Conservation (phyloP, 768 basidiomycete genomes). For the Tricholoma flavovirens region DNA sequence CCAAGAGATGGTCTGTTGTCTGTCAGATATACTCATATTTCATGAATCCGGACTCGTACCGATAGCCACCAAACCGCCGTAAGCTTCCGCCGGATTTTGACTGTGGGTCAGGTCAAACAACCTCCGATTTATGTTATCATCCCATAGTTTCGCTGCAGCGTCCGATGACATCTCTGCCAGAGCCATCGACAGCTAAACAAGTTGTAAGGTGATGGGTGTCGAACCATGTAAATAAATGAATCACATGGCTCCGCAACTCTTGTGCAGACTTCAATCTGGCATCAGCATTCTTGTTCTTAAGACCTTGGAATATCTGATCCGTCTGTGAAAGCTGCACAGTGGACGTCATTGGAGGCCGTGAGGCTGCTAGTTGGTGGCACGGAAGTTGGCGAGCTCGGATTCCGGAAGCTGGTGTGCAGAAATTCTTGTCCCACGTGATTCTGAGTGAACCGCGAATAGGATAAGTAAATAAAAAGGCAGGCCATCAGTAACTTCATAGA, state of each 20-base stretch:
- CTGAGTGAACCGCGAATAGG: too few species aligned
- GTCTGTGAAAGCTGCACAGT: slow-evolving; percentile 49
- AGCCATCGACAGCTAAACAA: slow-evolving; percentile 57
- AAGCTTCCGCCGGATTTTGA: slow-evolving; percentile 68
- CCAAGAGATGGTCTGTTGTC: slow-evolving; percentile 61
- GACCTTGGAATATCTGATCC: slow-evolving; percentile 63
- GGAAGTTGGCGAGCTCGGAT: too few species aligned
- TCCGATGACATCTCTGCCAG: slow-evolving; percentile 81
- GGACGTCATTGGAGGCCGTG: slow-evolving; percentile 55
- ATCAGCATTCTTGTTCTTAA: slow-evolving; percentile 62
- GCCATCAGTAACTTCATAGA: too few species aligned
- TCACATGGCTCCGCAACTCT: slow-evolving; percentile 71
- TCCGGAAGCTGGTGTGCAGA: too few species aligned
- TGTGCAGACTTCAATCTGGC: slow-evolving; percentile 60
- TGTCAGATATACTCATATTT: background rate
- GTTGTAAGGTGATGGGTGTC: slow-evolving; percentile 5
- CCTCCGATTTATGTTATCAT: slow-evolving; percentile 73
- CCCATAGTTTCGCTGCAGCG: slow-evolving; percentile 77
- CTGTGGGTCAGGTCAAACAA: slow-evolving; percentile 84
- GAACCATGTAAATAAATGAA: slow-evolving; percentile 19
- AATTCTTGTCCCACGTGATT: too few species aligned
- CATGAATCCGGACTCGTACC: slow-evolving; percentile 39
- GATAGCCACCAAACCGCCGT: slow-evolving; percentile 86
- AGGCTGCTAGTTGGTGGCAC: too few species aligned
- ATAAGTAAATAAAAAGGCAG: too few species aligned